Evolutionary conservation across 2,329 filamentous ascomycete species (phyloP).

Genomic region (Penicillium aurantiogriseum): DNA sequence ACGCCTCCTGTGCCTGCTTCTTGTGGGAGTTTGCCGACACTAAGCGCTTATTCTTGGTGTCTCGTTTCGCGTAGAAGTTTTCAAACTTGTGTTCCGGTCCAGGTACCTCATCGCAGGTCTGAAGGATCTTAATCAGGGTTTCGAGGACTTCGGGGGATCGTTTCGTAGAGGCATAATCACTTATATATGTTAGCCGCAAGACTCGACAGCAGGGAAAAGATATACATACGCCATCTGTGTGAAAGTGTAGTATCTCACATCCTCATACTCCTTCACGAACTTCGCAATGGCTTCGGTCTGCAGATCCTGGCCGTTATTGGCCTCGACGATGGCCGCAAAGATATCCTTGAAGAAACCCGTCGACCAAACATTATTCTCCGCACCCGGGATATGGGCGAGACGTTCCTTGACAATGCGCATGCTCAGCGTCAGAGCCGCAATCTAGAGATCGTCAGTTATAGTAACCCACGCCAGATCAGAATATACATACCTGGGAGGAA

Average conservation of each 20-base stretch:
- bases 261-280: conserved; percentile 76
- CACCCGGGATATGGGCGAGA: conserved; percentile 59
- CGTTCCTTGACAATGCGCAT: conserved; percentile 86
- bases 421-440: conserved; percentile 70
- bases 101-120: conserved; percentile 66
- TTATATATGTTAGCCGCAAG: conserved; percentile 19
- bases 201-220: background rate
- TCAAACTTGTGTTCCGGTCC: conserved; percentile 36
- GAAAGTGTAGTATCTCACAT: conserved; percentile 81
- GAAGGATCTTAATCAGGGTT: conserved; percentile 40
- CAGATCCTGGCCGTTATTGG: conserved; percentile 58
- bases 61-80: conserved; percentile 45
- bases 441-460: conserved; percentile 40
- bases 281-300: conserved; percentile 72
- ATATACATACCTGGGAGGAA: conserved; percentile 48
- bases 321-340: conserved; percentile 60
- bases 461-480: background rate
- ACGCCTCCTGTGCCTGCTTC: conserved; percentile 78
- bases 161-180: conserved; percentile 35
- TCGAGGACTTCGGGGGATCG: conserved; percentile 33
- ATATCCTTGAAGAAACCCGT: conserved; percentile 68
- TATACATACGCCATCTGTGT: conserved; percentile 65
- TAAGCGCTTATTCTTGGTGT: conserved; percentile 67
- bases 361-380: conserved; percentile 68
- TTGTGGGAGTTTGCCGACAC: conserved; percentile 69